Conservation (phyloP, 306 rosid species). For the Corylus avellana region DNA sequence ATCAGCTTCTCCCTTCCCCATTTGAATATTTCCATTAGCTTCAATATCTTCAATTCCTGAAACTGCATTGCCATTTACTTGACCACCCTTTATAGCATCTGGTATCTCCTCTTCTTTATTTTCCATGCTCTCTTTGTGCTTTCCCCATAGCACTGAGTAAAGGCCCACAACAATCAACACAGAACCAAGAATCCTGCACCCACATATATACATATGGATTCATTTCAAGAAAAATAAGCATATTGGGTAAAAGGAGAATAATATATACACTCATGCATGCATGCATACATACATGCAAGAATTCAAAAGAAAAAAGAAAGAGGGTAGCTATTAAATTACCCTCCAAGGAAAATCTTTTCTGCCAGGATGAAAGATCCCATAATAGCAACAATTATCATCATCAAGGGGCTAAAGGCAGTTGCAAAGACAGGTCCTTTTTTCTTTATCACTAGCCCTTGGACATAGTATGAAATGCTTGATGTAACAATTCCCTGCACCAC, state of each 20-base stretch:
- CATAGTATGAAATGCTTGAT: slow-evolving; percentile 77
- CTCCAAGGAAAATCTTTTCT: slow-evolving; percentile 77
- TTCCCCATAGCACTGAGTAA: slow-evolving; percentile 90
- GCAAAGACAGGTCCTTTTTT: slow-evolving; percentile 88
- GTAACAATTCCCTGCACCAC: slow-evolving; percentile 65
- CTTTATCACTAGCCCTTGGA: slow-evolving; percentile 85
- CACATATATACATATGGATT: not conserved
- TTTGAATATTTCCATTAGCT: slow-evolving; percentile 21
- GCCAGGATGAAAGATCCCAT: slow-evolving; percentile 76
- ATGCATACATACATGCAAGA: slow-evolving; percentile 17
- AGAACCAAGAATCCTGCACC: slow-evolving; percentile 62
- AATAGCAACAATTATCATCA: slow-evolving; percentile 88
- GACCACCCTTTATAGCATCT: slow-evolving; percentile 50
- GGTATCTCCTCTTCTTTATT: slow-evolving; percentile 51
- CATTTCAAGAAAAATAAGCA: not conserved
- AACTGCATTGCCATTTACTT: slow-evolving; percentile 20
- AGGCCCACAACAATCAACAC: slow-evolving; percentile 72
- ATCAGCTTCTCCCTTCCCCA: slow-evolving; percentile 8
- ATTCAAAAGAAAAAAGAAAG: not conserved
- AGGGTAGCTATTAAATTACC: slow-evolving; percentile 43
- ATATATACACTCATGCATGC: not conserved
- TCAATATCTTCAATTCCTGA: slow-evolving; percentile 33
- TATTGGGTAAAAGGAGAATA: not conserved
- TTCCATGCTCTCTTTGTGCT: slow-evolving; percentile 63
- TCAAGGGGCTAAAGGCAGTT: slow-evolving; percentile 91